Evolutionary conservation across 768 basidiomycete species (phyloP), one percentile per base, ranked within the genome.

Genomic region (Chalciporus chontae): DNA sequence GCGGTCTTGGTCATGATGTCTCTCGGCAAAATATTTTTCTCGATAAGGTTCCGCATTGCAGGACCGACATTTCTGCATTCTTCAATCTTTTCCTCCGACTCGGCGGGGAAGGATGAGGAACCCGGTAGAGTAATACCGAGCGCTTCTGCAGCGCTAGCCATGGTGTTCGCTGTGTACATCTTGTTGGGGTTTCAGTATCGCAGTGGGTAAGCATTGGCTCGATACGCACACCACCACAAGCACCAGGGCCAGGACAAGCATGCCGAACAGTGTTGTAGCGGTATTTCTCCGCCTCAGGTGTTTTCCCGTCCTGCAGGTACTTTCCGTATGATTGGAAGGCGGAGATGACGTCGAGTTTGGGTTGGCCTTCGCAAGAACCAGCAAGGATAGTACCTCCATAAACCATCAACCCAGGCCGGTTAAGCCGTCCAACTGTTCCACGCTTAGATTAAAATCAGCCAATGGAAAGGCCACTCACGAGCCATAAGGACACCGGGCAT

Each of bases 401-500:
- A 5, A 99, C 84, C 96, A 99, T 99, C 46, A 98, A 59, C 54
- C 94, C 91, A 15, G 96, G 96, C 37, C 96, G 83, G 73, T 99
- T 97, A 51, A 99, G 74, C 37, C 96, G 81, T 43, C 95, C 96
- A 45, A 99, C 90, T 93, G 58, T 38, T 34, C 14, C 23, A 40
- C 15, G 6, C 38, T 67, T 4, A 64, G 55, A 55, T 29, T 13
- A 4, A 31, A 37, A 46, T 29, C 1, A 8, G 14, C 26, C 15
- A n/a, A 2, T 15, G 23, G 1, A 44, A 18, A 43, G 46, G 43
- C 11, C 23, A 81, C 89, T 72, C 61, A 92, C 90, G 81, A 42
- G 93, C 96, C 80, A 99, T 99, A 60, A 97, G 76, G 32, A 96
- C 94, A 53, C 96, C 96, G n/a, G 96, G 96, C 95, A 99, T 98